These are phyloP conservation scores for Boletus pseudo-olivaceus DNA, from an alignment of 768 basidiomycete species.

Conservation along the genomic window DNA sequence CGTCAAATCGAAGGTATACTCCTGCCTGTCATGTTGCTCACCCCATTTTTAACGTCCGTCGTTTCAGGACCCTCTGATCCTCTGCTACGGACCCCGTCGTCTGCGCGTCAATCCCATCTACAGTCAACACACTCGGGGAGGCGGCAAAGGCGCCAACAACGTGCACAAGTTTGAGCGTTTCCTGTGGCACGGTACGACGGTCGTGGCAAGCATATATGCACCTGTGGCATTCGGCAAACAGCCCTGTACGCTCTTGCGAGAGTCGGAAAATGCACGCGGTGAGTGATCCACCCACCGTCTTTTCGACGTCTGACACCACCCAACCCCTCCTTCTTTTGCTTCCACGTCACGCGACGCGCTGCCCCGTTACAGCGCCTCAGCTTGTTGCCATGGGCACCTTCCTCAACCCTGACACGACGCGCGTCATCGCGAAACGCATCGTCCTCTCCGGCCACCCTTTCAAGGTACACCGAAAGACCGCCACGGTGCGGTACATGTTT, in stretches of 20 bases:
- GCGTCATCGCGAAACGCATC: slow-evolving; percentile 90
- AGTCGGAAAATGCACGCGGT: slow-evolving; percentile 68
- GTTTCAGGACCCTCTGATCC: slow-evolving; percentile 74
- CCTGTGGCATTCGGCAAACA: slow-evolving; percentile 81
- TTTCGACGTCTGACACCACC: not conserved
- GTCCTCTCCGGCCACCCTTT: slow-evolving; percentile 94
- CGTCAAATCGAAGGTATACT: slow-evolving; percentile 81
- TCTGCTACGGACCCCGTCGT: slow-evolving; percentile 87
- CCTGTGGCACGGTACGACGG: slow-evolving; percentile 75
- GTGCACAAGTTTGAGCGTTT: slow-evolving; percentile 96
- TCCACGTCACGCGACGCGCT: not conserved
- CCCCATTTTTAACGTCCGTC: not conserved
- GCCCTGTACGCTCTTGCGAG: slow-evolving; percentile 72
- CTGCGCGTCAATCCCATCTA: slow-evolving; percentile 83
- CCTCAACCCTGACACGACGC: slow-evolving; percentile 84
- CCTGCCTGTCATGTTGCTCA: not conserved
- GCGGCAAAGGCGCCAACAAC: slow-evolving; percentile 90
- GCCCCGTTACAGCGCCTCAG: slow-evolving; percentile 51
- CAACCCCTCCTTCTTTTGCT: too few relatives aligned
- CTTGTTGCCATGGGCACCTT: slow-evolving; percentile 91
- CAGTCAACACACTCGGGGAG: slow-evolving; percentile 88
- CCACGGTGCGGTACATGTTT: slow-evolving; percentile 98
- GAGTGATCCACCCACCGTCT: not conserved
- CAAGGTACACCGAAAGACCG: slow-evolving; percentile 96
- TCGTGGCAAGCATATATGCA: slow-evolving; percentile 84